These are phyloP conservation scores for Solanum corneliomulleri DNA, from an alignment of 257 asterid species.

Conservation along the genomic window DNA sequence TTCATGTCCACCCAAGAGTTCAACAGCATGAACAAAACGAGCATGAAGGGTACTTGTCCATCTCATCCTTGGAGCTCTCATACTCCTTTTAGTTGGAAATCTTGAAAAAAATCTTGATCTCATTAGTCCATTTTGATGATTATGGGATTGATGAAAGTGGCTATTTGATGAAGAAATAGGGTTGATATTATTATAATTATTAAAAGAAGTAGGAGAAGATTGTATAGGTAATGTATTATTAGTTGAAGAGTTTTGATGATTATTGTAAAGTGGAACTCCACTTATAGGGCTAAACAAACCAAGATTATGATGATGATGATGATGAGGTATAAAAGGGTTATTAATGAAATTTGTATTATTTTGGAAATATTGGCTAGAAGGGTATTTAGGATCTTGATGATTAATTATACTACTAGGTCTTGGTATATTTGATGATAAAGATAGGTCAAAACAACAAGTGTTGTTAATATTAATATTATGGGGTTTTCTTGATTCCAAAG, in stretches of 20 bases:
- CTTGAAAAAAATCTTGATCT: slow-evolving; percentile 32
- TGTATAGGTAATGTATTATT: background rate
- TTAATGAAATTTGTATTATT: slow-evolving; percentile 11
- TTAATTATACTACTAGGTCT: background rate
- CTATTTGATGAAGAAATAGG: background rate
- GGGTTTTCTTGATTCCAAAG: slow-evolving; percentile 41
- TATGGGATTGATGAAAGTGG: background rate
- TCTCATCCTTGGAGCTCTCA: slow-evolving; percentile 49
- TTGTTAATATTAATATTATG: background rate
- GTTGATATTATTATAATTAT: background rate
- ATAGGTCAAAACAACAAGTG: slow-evolving; percentile 18
- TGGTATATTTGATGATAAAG: slow-evolving; percentile 10
- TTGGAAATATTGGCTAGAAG: slow-evolving; percentile 13
- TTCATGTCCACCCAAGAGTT: slow-evolving; percentile 53
- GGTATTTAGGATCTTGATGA: slow-evolving; percentile 10
- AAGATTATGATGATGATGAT: slow-evolving; percentile 17
- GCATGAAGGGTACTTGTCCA: slow-evolving; percentile 48
- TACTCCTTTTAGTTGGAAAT: slow-evolving; percentile 33
- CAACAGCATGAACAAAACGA: slow-evolving; percentile 45
- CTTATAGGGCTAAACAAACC: slow-evolving; percentile 49
- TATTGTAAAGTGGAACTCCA: slow-evolving; percentile 61
- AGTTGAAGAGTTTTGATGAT: slow-evolving; percentile 31
- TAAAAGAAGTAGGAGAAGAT: background rate
- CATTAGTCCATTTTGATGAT: slow-evolving; percentile 1
- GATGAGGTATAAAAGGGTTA: slow-evolving; percentile 6